phyloP scores from a whole-genome alignment of 768 basidiomycete species.

The Tephrocybe sp. region DNA sequence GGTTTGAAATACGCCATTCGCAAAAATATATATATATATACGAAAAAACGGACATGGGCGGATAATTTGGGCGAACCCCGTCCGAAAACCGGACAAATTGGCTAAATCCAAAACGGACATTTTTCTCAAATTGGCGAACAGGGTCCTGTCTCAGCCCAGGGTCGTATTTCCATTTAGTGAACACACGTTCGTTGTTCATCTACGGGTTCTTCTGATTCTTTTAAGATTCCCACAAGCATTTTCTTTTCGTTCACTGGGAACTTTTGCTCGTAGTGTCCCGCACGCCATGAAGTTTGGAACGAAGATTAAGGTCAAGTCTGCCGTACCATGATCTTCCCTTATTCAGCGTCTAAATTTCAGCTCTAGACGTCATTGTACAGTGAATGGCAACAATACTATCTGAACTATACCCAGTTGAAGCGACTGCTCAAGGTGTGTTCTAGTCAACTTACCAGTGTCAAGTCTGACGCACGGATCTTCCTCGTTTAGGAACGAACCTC shows the following conservation, averaged over 20 bases:
- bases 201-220: neutral
- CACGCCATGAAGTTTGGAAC: constrained; percentile 75
- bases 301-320: constrained; percentile 49
- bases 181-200: constrained; percentile 30
- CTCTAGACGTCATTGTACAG: constrained; percentile 77
- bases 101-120: too few species aligned
- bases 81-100: too few species aligned
- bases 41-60: too few species aligned
- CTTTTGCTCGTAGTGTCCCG: too few species aligned
- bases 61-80: too few species aligned
- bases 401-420: constrained; percentile 88
- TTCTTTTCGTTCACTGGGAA: too few species aligned
- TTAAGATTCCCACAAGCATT: neutral
- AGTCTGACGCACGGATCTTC: neutral
- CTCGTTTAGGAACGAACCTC: constrained; percentile 40
- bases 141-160: neutral
- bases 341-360: neutral
- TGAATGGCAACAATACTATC: constrained; percentile 90
- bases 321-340: neutral
- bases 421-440: constrained; percentile 77
- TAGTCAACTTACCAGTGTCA: neutral
- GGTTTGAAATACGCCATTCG: too few species aligned
- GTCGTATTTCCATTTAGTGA: neutral
- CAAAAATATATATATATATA: too few species aligned
- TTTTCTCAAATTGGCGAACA: too few species aligned